These are phyloP conservation scores for Neurospora africana DNA, from an alignment of 495 filamentous ascomycete genomes.

Conservation along the genomic window DNA sequence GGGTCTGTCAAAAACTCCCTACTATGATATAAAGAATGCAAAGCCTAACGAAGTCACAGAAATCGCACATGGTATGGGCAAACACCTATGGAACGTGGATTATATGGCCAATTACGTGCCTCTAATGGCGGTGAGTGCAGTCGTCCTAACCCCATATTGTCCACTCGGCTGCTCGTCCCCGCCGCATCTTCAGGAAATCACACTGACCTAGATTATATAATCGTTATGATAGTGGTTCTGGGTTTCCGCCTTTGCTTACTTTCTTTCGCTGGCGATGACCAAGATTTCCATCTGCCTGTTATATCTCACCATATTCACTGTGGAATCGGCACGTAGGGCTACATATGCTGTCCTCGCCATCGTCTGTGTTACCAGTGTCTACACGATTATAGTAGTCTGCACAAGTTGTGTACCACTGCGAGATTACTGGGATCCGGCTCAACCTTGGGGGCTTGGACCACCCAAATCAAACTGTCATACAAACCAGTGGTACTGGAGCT, in stretches of 20 bases:
- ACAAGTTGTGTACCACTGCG: constrained; percentile 21
- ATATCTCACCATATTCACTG: constrained; percentile 20
- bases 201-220: not conserved
- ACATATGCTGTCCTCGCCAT: constrained; percentile 10
- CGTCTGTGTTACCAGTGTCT: constrained; percentile 7
- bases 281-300: constrained; percentile 21
- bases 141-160: not conserved
- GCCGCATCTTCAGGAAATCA: not conserved
- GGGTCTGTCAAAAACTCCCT: constrained; percentile 3
- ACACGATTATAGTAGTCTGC: constrained; percentile 1
- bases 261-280: constrained; percentile 10
- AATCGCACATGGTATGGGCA: constrained; percentile 12
- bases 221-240: constrained; percentile 10
- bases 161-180: not conserved
- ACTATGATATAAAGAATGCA: not conserved
- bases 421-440: constrained; percentile 17
- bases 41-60: constrained; percentile 5
- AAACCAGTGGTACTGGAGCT: constrained; percentile 10
- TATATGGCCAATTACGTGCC: not conserved
- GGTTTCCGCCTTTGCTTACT: constrained; percentile 13
- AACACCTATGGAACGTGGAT: constrained; percentile 14
- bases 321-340: constrained; percentile 12
- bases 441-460: constrained; percentile 2
- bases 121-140: constrained; percentile 8
- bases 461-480: not conserved